These are phyloP conservation scores for Zopfia rhizophila DNA, from an alignment of 2,329 filamentous ascomycete species.

Conservation along the genomic window DNA sequence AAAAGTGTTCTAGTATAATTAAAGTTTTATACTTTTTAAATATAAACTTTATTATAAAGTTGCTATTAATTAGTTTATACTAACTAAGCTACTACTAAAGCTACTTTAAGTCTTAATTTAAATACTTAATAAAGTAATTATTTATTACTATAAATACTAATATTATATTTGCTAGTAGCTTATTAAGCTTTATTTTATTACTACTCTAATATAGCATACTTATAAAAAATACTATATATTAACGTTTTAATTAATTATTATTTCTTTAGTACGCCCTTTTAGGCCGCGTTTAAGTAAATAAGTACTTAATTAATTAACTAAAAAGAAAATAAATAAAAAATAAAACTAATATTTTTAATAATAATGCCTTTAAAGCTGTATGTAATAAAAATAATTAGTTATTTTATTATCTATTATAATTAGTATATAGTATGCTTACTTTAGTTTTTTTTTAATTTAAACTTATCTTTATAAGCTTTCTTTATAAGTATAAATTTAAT, in stretches of 20 bases:
- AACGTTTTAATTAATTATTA: constrained; percentile 46
- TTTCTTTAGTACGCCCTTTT: constrained; percentile 34
- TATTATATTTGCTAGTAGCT: constrained; percentile 44
- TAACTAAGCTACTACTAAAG: constrained; percentile 50
- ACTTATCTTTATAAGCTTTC: constrained; percentile 35
- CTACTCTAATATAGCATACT: constrained; percentile 53
- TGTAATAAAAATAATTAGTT: constrained; percentile 46
- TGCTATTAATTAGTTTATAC: constrained; percentile 46
- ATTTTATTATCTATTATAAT: constrained; percentile 31
- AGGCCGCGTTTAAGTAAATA: constrained; percentile 47
- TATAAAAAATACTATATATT: constrained; percentile 53
- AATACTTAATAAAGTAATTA: constrained; percentile 40
- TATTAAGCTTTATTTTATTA: constrained; percentile 40
- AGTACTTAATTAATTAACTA: constrained; percentile 41
- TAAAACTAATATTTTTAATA: constrained; percentile 41
- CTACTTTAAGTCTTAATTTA: constrained; percentile 50
- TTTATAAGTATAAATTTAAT: constrained; percentile 41
- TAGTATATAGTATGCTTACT: constrained; percentile 13
- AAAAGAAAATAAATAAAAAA: constrained; percentile 10
- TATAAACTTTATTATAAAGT: constrained; percentile 50
- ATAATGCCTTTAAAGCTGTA: constrained; percentile 49
- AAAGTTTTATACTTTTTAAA: constrained; percentile 44
- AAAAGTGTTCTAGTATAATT: constrained; percentile 31
- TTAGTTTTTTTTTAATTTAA: constrained; percentile 3
- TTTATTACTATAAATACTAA: constrained; percentile 47